Percentiles rank a stretch among this genome's conserved stretches.
These are phyloP conservation scores for Trypanosoma scelopori DNA, from an alignment of 208 protist genomes.

Conservation along the genomic window DNA sequence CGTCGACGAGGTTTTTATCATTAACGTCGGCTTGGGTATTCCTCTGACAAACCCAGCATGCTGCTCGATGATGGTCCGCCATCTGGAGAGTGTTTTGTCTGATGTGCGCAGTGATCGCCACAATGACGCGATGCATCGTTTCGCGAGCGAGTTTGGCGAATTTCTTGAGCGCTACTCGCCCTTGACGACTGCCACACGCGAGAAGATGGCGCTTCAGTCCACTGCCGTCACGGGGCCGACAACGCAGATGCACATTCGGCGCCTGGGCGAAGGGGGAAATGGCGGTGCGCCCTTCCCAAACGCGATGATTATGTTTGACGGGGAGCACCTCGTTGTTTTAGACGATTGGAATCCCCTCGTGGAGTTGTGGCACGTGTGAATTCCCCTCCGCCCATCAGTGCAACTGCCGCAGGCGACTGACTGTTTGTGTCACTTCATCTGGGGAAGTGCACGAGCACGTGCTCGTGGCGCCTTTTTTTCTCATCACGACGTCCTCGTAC, in stretches of 20 bases:
- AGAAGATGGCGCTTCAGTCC: conserved; percentile 66
- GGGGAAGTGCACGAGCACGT: too few species aligned
- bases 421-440: too few species aligned
- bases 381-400: neutral
- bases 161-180: conserved; percentile 78
- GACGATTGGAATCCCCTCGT: conserved; percentile 72
- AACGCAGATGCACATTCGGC: conserved; percentile 72
- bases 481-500: neutral
- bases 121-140: conserved; percentile 64
- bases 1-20: conserved; percentile 36
- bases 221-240: conserved; percentile 43
- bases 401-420: too few species aligned
- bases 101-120: conserved; percentile 54
- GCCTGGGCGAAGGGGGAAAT: conserved; percentile 46
- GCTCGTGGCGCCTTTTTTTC: neutral
- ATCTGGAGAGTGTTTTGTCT: conserved; percentile 42
- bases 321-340: conserved; percentile 34
- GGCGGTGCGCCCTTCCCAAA: conserved; percentile 65
- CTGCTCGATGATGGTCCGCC: conserved; percentile 44
- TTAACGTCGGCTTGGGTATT: conserved; percentile 66
- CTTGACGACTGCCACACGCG: conserved; percentile 46
- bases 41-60: conserved; percentile 49
- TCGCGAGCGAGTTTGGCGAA: conserved; percentile 51
- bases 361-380: conserved; percentile 34
- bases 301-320: conserved; percentile 59